phyloP scores from a whole-genome alignment of 768 basidiomycete species.

The Xerocomus brunneocitrinus region DNA sequence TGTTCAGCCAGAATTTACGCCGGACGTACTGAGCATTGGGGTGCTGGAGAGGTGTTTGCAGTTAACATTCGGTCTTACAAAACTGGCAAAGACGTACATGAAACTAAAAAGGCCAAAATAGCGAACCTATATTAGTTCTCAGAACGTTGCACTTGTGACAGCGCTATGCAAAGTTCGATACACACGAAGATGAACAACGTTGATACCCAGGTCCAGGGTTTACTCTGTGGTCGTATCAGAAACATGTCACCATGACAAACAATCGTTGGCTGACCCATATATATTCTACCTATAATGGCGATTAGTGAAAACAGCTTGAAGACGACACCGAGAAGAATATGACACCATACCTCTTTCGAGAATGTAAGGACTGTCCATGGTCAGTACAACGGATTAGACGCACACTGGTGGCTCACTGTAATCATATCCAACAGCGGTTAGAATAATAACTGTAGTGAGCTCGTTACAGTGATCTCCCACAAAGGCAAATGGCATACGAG shows the following conservation, averaged over 20 bases:
- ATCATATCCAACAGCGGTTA: neutral
- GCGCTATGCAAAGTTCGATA: neutral
- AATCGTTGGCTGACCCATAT: neutral
- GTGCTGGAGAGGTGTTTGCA: neutral
- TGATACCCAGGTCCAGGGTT: neutral
- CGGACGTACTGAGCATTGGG: slow-evolving; percentile 1
- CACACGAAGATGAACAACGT: neutral
- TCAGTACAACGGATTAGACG: neutral
- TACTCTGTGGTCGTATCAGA: neutral
- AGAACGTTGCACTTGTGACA: neutral
- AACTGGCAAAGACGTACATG: neutral
- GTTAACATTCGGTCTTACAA: neutral
- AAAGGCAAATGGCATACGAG: neutral
- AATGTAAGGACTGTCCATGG: slow-evolving; percentile 1
- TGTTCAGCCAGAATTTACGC: neutral
- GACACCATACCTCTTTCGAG: slow-evolving; percentile 1
- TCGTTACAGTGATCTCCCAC: neutral
- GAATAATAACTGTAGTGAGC: neutral
- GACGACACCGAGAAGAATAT: too few species aligned
- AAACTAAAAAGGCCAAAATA: slow-evolving; percentile 1
- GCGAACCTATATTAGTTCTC: neutral
- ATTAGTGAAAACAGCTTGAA: neutral
- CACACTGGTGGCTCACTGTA: neutral
- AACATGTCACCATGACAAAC: neutral
- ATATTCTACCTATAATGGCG: neutral